Base-by-base conservation (phyloP, 768 basidiomycete species). In the Heimioporus sp. region DNA sequence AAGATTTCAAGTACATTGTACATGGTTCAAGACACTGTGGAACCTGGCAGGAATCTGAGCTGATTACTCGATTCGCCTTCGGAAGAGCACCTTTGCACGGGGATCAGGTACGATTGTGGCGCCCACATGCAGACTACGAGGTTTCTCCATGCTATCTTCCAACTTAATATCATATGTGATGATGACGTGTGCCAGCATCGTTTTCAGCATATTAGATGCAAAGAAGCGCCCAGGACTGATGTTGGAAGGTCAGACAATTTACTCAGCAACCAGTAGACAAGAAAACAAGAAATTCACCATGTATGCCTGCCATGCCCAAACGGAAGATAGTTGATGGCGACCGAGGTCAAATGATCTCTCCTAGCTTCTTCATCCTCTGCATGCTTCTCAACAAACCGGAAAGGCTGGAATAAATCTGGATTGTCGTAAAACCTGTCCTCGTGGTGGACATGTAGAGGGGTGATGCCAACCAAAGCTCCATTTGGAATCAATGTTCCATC, bases 361-460 rank as follows among this genome's bases (percentile, higher is more conserved):
- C 53, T 46, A 10, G 48, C 53, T 9, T 72, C 72, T 21, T 73
- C 39, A n/a, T 46, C 51, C n/a, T 36, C 41, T 28, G 19, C 62
- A 47, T 68, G 61, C 54, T 71, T 67, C 10, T 69, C 60, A 1
- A 69, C 64, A 54, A 80, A 82, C 10, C 82, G 77, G 36, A 53
- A 59, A 0, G 59, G 57, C 21, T 53, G 42, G 44, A 61, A 61
- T 11, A 16, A 10, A 0, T 63, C 28, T 2, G 78, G 57, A 32
- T 73, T 62, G 1, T 69, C 56, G 44, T 78, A 76, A 11, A 50
- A 9, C 17, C 51, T 41, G 1, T 47, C 24, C 35, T 66, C 63
- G 17, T 32, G 24, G 47, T 72, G 70, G 7, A 64, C 49, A 5
- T 57, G 54, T 17, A 58, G 55, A 4, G 56, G 43, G 9, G 72